phyloP scores from a whole-genome alignment of 768 basidiomycete species.

The Psilocybe subaeruginosa region DNA sequence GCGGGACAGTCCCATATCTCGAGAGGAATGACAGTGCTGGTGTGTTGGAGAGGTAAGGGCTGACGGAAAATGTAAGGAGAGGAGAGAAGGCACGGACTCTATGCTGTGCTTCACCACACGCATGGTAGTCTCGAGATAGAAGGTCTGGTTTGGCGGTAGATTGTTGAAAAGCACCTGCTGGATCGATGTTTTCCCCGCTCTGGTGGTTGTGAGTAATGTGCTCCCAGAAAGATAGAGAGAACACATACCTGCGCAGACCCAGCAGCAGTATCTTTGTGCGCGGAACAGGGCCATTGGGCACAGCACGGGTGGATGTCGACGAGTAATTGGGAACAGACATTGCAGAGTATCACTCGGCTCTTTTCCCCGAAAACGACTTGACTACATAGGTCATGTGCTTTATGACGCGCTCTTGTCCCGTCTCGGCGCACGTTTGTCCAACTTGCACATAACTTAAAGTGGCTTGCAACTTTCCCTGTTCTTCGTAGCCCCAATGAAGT shows the following conservation, averaged over 20 bases:
- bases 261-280: slow-evolving; percentile 75
- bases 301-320: slow-evolving; percentile 32
- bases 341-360: background rate
- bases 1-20: slow-evolving; percentile 97
- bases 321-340: slow-evolving; percentile 27
- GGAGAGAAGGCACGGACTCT: slow-evolving; percentile 60
- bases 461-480: background rate
- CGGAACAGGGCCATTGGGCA: slow-evolving; percentile 27
- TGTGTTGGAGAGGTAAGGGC: slow-evolving; percentile 14
- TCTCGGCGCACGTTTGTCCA: slow-evolving; percentile 33
- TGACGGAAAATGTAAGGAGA: slow-evolving; percentile 2
- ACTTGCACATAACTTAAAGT: background rate
- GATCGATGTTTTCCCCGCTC: slow-evolving; percentile 92
- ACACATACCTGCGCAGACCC: slow-evolving; percentile 64
- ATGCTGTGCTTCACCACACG: slow-evolving; percentile 73
- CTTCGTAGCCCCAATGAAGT: slow-evolving; percentile 60
- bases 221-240: background rate
- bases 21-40: slow-evolving; percentile 86
- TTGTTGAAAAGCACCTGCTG: slow-evolving; percentile 91
- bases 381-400: background rate
- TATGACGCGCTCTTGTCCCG: slow-evolving; percentile 1
- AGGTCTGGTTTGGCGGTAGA: slow-evolving; percentile 80
- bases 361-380: background rate
- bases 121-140: slow-evolving; percentile 89
- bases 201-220: slow-evolving; percentile 26